Evolutionary conservation across 371 early-diverging fungal genomes (phyloP), one percentile per base, ranked within the genome.

Genomic region (Rhizopus delemar): DNA sequence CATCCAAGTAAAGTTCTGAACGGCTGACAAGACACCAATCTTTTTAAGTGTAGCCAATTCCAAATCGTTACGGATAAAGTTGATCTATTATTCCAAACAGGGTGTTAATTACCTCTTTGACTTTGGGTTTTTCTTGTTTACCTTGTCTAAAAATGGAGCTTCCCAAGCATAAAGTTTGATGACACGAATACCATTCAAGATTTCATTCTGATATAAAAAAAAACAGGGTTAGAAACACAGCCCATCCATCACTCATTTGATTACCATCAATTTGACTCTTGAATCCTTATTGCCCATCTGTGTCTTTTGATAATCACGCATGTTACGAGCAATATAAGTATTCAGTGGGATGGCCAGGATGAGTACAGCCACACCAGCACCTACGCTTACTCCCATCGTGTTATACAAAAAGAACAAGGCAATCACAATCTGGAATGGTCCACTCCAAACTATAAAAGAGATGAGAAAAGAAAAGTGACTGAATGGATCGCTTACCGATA

Each of bases 271-370:
- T 74, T 92, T 93, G 56, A 94, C 90, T 63, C 98, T 84, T 15
- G 74, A 69, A 70, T 97, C 97, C 75, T 94, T 95, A 74, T 90
- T 93, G 16, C 81, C 85, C 96, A 96, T 95, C 69, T 94, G 92
- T 35, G 77, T 74, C 79, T 92, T 90, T 71, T 94, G 91, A 33
- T 88, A 76, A 7, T 67, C 74, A 33, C 91, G 86, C 81, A 92
- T 87, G 54, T 66, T 78, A 28, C 74, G 73, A 4, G 86, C 84
- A 51, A 89, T 58, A 15, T 69, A 72, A 2, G 86, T 86, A 56
- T 92, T 89, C 16, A 91, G 52, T 2, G 93, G 92, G 46, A 91
- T 84, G 50, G 86, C 82, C 53, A 93, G 62, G 39, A 92, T 65
- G 87, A 98, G 91, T 31, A 94, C 73, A 13, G 77, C 81, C 5